These are phyloP conservation scores for Talaromyces sp. DNA, from an alignment of 2,329 filamentous ascomycete genomes.

Conservation along the genomic window DNA sequence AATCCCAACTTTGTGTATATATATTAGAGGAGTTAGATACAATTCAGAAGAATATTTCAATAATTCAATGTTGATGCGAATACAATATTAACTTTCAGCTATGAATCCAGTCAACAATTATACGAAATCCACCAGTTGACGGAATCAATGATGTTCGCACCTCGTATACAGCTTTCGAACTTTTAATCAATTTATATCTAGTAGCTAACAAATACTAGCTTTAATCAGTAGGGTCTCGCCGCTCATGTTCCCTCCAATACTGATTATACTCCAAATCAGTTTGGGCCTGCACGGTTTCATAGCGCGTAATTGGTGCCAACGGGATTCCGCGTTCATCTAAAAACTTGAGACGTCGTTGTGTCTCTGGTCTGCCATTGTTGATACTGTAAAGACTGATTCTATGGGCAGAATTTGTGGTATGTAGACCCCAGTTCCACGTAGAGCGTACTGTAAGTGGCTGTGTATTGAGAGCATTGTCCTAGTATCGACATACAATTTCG, in stretches of 20 bases:
- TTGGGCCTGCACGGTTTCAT: conserved; percentile 25
- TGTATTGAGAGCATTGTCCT: conserved; percentile 59
- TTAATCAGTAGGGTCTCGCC: conserved; percentile 14
- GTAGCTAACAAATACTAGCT: too few species aligned
- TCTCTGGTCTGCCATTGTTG: conserved; percentile 25
- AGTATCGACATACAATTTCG: conserved; percentile 55
- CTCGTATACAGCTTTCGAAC: too few species aligned
- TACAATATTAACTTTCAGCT: too few species aligned
- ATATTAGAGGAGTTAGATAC: conserved; percentile 11
- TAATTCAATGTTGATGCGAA: too few species aligned
- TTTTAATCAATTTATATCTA: too few species aligned
- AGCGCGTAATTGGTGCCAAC: conserved; percentile 28
- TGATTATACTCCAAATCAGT: conserved; percentile 25
- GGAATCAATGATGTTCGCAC: too few species aligned
- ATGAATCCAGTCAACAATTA: too few species aligned
- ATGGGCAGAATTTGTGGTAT: conserved; percentile 35
- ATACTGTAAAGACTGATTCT: conserved; percentile 34
- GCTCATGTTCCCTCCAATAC: conserved; percentile 26
- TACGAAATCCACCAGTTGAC: too few species aligned
- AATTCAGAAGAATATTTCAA: neutral
- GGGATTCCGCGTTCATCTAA: conserved; percentile 26
- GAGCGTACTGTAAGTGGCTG: conserved; percentile 53
- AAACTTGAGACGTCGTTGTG: conserved; percentile 23
- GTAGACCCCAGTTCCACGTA: conserved; percentile 46
- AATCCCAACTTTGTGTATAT: conserved; percentile 34